phyloP scores from a whole-genome alignment of 306 rosid genomes.

The Acacia crassicarpa region DNA sequence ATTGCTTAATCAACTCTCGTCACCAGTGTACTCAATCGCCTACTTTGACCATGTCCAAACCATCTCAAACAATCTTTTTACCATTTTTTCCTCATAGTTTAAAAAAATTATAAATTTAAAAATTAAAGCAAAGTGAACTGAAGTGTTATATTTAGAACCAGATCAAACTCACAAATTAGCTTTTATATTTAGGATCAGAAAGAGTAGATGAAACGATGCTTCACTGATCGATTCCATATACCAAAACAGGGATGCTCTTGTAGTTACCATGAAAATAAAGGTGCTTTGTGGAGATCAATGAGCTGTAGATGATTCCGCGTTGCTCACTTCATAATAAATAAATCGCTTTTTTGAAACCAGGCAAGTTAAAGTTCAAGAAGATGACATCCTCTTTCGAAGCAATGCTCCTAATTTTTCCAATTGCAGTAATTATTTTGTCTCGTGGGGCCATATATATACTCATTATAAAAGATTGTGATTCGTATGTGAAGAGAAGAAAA shows the following conservation, averaged over 20 bases:
- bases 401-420: conserved; percentile 4
- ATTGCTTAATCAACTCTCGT: no score
- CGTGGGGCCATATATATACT: not conserved
- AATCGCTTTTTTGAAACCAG: conserved; percentile 8
- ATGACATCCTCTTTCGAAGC: conserved; percentile 7
- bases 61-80: no score
- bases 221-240: no score
- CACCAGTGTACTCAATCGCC: no score
- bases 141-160: no score
- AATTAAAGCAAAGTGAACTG: no score
- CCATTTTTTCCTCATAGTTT: no score
- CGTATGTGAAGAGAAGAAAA: conserved; percentile 15
- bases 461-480: not conserved
- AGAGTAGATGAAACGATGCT: no score
- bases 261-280: not conserved
- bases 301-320: not conserved
- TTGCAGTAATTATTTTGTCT: conserved; percentile 31
- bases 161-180: no score
- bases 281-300: not conserved
- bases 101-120: no score
- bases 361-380: not conserved
- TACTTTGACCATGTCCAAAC: no score
- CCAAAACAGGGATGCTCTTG: not conserved
- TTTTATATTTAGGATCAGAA: no score
- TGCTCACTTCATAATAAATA: not conserved